Percentiles rank a stretch among this genome's conserved stretches.
Evolutionary conservation across 306 rosid genomes (phyloP).

Genomic region (Pachyrhizus erosus): DNA sequence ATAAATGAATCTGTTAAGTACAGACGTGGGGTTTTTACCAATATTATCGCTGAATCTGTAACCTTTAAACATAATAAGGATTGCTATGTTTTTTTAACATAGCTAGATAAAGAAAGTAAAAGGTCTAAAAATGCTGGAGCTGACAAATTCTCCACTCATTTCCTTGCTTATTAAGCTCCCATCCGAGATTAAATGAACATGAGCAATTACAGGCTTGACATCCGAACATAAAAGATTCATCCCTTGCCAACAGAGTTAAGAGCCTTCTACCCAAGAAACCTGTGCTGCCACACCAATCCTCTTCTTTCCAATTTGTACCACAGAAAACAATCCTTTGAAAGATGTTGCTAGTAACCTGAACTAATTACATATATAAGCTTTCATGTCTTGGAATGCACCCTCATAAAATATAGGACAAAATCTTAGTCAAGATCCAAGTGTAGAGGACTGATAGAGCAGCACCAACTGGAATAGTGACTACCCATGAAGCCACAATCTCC

Average conservation of each 20-base stretch:
- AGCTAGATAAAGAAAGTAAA: background rate
- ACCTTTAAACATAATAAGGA: background rate
- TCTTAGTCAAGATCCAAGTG: constrained; percentile 90
- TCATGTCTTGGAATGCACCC: constrained; percentile 39
- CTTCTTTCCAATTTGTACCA: constrained; percentile 36
- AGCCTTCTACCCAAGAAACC: constrained; percentile 16
- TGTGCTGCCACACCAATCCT: constrained; percentile 31
- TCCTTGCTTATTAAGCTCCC: background rate
- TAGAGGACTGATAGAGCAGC: constrained; percentile 72
- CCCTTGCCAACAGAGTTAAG: constrained; percentile 35
- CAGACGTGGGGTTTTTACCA: constrained; percentile 23
- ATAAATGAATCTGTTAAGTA: constrained; percentile 27
- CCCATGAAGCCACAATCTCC: constrained; percentile 94
- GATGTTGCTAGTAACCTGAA: constrained; percentile 32
- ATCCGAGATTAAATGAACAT: constrained; percentile 20
- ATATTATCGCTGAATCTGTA: constrained; percentile 11
- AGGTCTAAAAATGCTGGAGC: constrained; percentile 29
- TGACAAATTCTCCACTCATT: constrained; percentile 32
- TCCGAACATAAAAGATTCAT: constrained; percentile 33
- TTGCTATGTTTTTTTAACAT: constrained; percentile 22
- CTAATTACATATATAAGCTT: constrained; percentile 35
- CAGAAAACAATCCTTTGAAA: constrained; percentile 39
- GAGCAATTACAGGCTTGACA: constrained; percentile 35
- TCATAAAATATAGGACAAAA: constrained; percentile 75
- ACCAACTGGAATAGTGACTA: constrained; percentile 90